Evolutionary conservation across 1,284 basidiomycete genomes (phyloP).

Genomic region (Rhodotorula sp.): DNA sequence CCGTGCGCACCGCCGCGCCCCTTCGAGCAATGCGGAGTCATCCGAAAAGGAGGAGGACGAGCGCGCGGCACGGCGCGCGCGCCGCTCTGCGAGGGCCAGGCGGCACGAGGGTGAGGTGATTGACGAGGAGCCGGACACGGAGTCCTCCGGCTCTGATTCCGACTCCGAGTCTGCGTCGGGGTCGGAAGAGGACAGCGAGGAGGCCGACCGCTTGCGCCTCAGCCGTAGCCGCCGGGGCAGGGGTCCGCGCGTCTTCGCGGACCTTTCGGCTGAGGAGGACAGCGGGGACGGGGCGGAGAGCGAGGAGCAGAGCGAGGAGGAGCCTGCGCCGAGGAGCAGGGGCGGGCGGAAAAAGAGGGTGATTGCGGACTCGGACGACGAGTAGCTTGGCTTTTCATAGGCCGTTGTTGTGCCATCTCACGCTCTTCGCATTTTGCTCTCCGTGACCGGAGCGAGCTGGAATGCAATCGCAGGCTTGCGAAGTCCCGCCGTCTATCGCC

Average conservation of each 20-base stretch:
- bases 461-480: too few relatives aligned
- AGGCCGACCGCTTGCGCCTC: neutral
- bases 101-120: slow-evolving; percentile 9
- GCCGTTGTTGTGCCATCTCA: too few relatives aligned
- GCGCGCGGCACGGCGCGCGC: neutral
- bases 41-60: neutral
- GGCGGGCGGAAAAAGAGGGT: slow-evolving; percentile 93
- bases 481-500: neutral
- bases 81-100: neutral
- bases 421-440: too few relatives aligned
- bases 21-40: neutral
- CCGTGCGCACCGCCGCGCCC: neutral
- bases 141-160: neutral
- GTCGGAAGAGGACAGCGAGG: neutral
- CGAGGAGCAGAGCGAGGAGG: neutral
- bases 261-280: neutral
- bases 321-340: slow-evolving; percentile 78
- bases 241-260: neutral
- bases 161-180: neutral
- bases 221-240: neutral
- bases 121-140: slow-evolving; percentile 6
- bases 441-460: too few relatives aligned
- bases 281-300: neutral
- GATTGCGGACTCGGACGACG: slow-evolving; percentile 2
- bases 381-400: neutral